Base-by-base conservation (phyloP, 1,139 yeast genomes). In the Nematodospora anomalae region DNA sequence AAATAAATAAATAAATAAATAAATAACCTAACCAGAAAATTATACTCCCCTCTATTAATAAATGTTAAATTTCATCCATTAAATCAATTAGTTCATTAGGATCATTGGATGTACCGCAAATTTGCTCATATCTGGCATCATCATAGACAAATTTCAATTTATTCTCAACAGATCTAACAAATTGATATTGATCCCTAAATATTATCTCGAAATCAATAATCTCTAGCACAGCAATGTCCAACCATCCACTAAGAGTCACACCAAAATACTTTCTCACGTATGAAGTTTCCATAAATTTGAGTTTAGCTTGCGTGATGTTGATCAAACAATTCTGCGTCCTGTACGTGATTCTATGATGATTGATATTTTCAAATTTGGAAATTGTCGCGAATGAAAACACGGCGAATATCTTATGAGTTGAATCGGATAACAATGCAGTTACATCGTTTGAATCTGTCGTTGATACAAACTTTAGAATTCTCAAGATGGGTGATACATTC, bases 301-400 rank as follows among this genome's bases (percentile, higher is more conserved):
- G 51, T 23, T 51, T 52, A 6, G 67, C 68, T 15, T 49, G 35
- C 8, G 47, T 54, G 14, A 68, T 40, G 6, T 48, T 30, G 14
- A 69, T 50, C 14, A 60, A 42, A 28, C 53, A 46, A 16, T 62
- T 53, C 4, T 40, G 31, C 0, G 71, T 63, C 16, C 53, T 47
- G 35, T 43, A 59, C 1, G 74, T 66, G 29, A 67, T 52, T 26
- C 72, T 44, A 33, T 62, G 66, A 16, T 55, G 47, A 37, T 64
- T 52, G 10, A 39, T 42, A 26, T 47, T 47, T 41, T 68, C 74
- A 43, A 64, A 68, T 15, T 44, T 31, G 6, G 53, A 47, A 1
- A 64, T 52, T 1, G 69, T 56, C 2, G 51, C 43, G 31, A 51
- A 56, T 2, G 62, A 62, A 37, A 69, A 60, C 3, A 47, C 42